Evolutionary conservation across 108 stramenopile genomes (phyloP), one percentile per base, ranked within the genome.

Genomic region (Fragilaria crotonensis): DNA sequence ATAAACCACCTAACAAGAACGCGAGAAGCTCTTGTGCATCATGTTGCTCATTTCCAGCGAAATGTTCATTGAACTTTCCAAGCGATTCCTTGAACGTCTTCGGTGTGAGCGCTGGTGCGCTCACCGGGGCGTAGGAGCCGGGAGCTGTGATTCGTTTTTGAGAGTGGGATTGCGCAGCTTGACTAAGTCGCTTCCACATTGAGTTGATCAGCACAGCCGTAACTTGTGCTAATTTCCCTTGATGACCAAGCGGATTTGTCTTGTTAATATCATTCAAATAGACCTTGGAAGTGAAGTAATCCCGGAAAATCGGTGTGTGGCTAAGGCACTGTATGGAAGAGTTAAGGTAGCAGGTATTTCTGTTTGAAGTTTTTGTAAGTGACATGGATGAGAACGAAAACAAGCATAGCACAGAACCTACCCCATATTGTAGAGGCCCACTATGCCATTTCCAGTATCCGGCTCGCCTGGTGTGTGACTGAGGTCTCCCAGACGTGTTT

Each of bases 341-440:
- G 60, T 96, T 98, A 32, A 97, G 57, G 72, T 95, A 98, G 84
- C 97, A 98, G 22, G 95, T 97, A 59, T 98, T 98, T 17, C 82
- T 76, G 70, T 26, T 18, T n/a, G n/a, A n/a, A n/a, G n/a, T n/a
- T n/a, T n/a, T n/a, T n/a, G n/a, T n/a, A n/a, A 32, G n/a, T n/a
- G n/a, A n/a, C n/a, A n/a, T n/a, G n/a, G 45, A 29, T 27, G 11
- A n/a, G 22, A 33, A 65, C 25, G 19, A 3, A 33, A 17, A 11
- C 22, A 41, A 1, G 29, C 30, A 5, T n/a, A n/a, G n/a, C n/a
- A n/a, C 1, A 11, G 7, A 20, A 51, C 78, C 68, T 62, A 79
- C 78, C 90, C 93, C 87, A 94, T 86, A 62, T 94, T 94, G 59
- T 81, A 79, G 55, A 94, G 66, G 17, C 93, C 93, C 11, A 90